Percentiles rank a stretch among this genome's conserved stretches.
These are phyloP conservation scores for Chloranthus sessilifolius DNA, from an alignment of 164 flowering plant species.

Conservation along the genomic window DNA sequence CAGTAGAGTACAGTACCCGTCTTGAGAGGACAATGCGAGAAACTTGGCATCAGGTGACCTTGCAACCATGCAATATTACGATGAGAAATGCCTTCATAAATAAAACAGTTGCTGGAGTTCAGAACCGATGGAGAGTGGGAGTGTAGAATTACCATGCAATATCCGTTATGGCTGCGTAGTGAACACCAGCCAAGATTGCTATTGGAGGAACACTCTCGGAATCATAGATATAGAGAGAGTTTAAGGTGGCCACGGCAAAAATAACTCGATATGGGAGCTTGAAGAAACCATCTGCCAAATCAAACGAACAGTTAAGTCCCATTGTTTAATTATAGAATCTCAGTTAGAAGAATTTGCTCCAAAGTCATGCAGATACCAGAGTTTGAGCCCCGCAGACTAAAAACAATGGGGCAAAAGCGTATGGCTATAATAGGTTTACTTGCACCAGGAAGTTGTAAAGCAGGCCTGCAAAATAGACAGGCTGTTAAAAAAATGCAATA, in stretches of 20 bases:
- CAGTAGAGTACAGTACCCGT: conserved; percentile 81
- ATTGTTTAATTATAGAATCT: neutral
- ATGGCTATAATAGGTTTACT: conserved; percentile 86
- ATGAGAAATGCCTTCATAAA: conserved; percentile 2
- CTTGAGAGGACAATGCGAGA: conserved; percentile 86
- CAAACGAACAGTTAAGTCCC: conserved; percentile 4
- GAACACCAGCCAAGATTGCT: conserved; percentile 88
- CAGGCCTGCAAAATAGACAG: conserved; percentile 58
- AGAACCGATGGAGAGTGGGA: too few species aligned
- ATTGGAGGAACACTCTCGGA: conserved; percentile 81
- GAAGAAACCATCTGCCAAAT: conserved; percentile 52
- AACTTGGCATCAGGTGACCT: conserved; percentile 78
- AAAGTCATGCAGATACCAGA: conserved; percentile 34
- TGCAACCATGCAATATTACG: conserved; percentile 11
- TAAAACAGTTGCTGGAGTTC: too few species aligned
- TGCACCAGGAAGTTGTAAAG: conserved; percentile 85
- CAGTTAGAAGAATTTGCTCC: too few species aligned
- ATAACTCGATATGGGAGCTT: conserved; percentile 86
- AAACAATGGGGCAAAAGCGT: conserved; percentile 75
- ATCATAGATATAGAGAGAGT: conserved; percentile 87
- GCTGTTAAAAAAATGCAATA: conserved; percentile 1
- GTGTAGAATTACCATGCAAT: conserved; percentile 86
- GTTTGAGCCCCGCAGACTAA: conserved; percentile 60
- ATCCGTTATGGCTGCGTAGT: conserved; percentile 95
- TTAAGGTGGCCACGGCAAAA: conserved; percentile 90